A percentile compares a stretch with the other conserved stretches of the same genome.
These are phyloP conservation scores for Dictyostelium intermedium DNA, from an alignment of 78 protist genomes.

Conservation along the genomic window DNA sequence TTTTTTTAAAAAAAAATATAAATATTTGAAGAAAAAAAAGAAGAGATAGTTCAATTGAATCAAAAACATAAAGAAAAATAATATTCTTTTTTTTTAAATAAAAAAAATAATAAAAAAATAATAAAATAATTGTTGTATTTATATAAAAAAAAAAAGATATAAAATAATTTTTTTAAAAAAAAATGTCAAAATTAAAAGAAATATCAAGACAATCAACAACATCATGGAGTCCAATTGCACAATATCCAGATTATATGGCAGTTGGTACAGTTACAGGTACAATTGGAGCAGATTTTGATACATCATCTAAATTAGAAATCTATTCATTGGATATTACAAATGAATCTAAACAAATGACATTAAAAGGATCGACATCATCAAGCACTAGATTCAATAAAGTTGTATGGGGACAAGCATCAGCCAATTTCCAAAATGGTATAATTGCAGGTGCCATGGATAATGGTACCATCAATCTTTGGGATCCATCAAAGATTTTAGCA, in stretches of 20 bases:
- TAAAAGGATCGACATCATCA: constrained; percentile 35
- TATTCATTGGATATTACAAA: constrained; percentile 69
- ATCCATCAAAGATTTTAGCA: constrained; percentile 81
- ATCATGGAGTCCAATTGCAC: constrained; percentile 60
- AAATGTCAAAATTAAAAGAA: constrained; percentile 77
- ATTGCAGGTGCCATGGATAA: constrained; percentile 88
- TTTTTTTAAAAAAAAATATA: no score
- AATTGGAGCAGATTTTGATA: constrained; percentile 78
- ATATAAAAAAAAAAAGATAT: neutral
- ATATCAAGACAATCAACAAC: constrained; percentile 58
- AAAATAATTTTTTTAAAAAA: no score
- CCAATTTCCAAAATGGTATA: constrained; percentile 40
- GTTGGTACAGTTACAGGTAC: constrained; percentile 80
- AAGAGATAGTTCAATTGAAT: no score
- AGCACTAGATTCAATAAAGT: constrained; percentile 65
- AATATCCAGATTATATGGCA: constrained; percentile 46
- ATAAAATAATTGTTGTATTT: neutral
- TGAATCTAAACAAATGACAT: constrained; percentile 27
- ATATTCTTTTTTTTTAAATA: no score
- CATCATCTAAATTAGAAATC: constrained; percentile 53
- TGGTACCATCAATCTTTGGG: constrained; percentile 84
- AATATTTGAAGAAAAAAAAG: no score
- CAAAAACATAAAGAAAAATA: no score
- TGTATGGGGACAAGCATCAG: constrained; percentile 48
- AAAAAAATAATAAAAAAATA: no score